Conservation (phyloP, 345 rosid species). For the Ceriops zippeliana region DNA sequence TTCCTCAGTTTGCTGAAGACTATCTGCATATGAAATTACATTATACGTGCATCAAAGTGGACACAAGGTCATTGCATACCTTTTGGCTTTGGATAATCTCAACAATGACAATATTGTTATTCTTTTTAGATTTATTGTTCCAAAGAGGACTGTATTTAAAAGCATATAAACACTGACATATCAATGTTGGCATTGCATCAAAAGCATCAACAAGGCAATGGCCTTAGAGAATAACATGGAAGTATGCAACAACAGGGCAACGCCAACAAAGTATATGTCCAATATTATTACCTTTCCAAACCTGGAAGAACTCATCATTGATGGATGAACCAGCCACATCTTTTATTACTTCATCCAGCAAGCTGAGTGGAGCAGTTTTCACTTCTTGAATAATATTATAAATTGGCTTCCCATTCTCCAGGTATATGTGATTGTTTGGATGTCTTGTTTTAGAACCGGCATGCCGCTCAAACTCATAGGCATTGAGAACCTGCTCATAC, state of each 20-base stretch:
- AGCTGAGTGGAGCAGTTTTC: constrained; percentile 57
- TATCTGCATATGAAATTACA: constrained; percentile 41
- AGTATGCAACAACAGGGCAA: neutral
- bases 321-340: constrained; percentile 71
- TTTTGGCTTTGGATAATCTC: neutral
- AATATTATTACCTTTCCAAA: constrained; percentile 72
- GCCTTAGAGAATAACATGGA: too few relatives aligned
- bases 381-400: constrained; percentile 79
- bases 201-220: too few relatives aligned
- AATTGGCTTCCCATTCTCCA: constrained; percentile 83
- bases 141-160: too few relatives aligned
- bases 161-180: too few relatives aligned
- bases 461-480: constrained; percentile 90
- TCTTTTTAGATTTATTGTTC: too few relatives aligned
- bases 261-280: neutral
- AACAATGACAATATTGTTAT: too few relatives aligned
- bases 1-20: constrained; percentile 39
- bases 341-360: constrained; percentile 70
- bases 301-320: constrained; percentile 61
- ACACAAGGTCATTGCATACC: neutral
- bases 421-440: constrained; percentile 83
- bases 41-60: constrained; percentile 13
- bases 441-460: constrained; percentile 85
- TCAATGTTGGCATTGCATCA: too few relatives aligned
- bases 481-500: constrained; percentile 59